Evolutionary conservation across 1,284 basidiomycete species (phyloP).

Genomic region (Trichosporon inkin): DNA sequence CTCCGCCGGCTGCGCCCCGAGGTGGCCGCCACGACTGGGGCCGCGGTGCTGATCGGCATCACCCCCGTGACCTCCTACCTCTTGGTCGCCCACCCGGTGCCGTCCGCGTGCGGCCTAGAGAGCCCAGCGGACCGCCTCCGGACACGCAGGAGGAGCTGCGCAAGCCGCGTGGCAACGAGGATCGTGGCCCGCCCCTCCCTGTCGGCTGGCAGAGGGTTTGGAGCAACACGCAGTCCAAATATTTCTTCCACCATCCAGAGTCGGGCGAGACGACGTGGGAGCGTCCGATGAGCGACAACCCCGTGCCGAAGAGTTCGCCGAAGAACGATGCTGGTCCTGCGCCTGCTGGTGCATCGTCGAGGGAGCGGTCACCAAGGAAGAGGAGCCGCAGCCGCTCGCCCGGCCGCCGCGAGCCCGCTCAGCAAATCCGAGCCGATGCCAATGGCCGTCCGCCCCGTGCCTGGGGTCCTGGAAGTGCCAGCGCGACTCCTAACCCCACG

Average conservation of each 20-base stretch:
- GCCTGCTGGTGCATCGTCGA: background rate
- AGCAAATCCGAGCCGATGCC: background rate
- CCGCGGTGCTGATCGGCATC: background rate
- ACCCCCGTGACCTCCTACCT: background rate
- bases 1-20: background rate
- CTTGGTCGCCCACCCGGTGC: background rate
- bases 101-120: constrained; percentile 2
- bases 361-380: background rate
- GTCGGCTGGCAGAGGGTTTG: constrained; percentile 12
- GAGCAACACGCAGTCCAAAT: constrained; percentile 13
- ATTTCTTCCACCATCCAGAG: constrained; percentile 16
- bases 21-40: background rate
- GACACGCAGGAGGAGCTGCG: background rate
- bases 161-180: constrained; percentile 1
- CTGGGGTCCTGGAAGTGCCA: constrained; percentile 4
- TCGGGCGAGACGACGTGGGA: constrained; percentile 14
- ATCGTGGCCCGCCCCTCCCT: background rate
- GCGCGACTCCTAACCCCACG: background rate
- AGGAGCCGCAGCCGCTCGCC: background rate
- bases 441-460: background rate
- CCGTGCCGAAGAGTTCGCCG: background rate
- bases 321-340: background rate
- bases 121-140: background rate
- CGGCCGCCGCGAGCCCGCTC: background rate
- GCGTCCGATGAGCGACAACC: background rate